A percentile compares a stretch with the other conserved stretches of the same genome.
Evolutionary conservation across 2,329 filamentous ascomycete genomes (phyloP).

Genomic region (Sclerotiophoma versabilis): DNA sequence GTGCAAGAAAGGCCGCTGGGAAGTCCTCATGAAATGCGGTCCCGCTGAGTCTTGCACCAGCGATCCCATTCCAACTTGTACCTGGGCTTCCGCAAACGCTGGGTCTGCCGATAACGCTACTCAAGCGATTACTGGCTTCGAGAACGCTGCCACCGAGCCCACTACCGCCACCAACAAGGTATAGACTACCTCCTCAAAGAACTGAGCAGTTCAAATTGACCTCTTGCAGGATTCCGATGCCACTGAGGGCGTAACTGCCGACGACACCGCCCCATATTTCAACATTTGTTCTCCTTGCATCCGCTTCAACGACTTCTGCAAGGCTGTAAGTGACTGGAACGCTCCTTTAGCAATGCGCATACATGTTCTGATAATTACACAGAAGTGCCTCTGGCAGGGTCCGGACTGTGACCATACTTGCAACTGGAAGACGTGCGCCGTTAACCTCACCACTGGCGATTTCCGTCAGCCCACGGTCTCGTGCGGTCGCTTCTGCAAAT

Average conservation of each 20-base stretch:
- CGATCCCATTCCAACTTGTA: not conserved
- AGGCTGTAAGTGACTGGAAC: not conserved
- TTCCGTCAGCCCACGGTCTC: not conserved
- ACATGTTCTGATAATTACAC: not conserved
- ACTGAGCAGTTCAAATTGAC: not conserved
- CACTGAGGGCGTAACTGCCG: not conserved
- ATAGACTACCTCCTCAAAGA: not conserved
- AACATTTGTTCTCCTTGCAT: slow-evolving; percentile 1
- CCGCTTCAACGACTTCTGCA: not conserved
- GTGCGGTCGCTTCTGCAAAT: slow-evolving; percentile 3
- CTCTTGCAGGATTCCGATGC: not conserved
- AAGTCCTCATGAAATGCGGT: not conserved
- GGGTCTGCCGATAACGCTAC: no score
- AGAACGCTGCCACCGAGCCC: not conserved
- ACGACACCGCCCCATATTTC: not conserved
- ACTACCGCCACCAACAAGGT: not conserved
- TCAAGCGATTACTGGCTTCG: not conserved
- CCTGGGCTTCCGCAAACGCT: not conserved
- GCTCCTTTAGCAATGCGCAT: not conserved
- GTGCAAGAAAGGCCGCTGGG: slow-evolving; percentile 4
- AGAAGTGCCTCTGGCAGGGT: slow-evolving; percentile 1
- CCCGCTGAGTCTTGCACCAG: not conserved
- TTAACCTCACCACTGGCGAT: slow-evolving; percentile 6
- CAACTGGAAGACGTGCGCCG: not conserved
- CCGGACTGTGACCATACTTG: not conserved